A percentile compares a stretch with the other conserved stretches of the same genome.
phyloP scores from a whole-genome alignment of 2,329 filamentous ascomycete species.

The Diplodia seriata region DNA sequence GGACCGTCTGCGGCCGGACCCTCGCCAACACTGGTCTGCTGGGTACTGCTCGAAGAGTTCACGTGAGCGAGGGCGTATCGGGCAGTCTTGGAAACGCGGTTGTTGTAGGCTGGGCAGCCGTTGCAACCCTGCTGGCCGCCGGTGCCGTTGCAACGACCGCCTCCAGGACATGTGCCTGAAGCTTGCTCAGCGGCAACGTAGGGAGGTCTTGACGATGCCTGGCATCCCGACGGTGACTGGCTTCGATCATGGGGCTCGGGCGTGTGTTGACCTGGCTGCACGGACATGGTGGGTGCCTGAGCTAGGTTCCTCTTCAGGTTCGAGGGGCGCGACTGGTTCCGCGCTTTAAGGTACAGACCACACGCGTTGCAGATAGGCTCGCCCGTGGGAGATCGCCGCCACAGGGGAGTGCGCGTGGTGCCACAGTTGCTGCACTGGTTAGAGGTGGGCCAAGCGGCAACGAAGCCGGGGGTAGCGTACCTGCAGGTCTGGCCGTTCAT shows the following conservation, averaged over 20 bases:
- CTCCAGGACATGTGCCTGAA: slow-evolving; percentile 81
- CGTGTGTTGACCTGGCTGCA: slow-evolving; percentile 29
- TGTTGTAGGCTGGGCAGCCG: slow-evolving; percentile 97
- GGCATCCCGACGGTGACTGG: slow-evolving; percentile 44
- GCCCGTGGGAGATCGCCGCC: slow-evolving; percentile 90
- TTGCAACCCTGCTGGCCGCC: slow-evolving; percentile 94
- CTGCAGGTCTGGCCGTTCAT: slow-evolving; percentile 74
- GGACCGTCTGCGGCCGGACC: slow-evolving; percentile 32
- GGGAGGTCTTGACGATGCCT: slow-evolving; percentile 61
- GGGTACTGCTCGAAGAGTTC: slow-evolving; percentile 33
- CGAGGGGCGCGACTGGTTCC: slow-evolving; percentile 88
- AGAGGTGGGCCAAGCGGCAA: background rate
- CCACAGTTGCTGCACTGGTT: slow-evolving; percentile 77
- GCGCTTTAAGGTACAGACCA: slow-evolving; percentile 90
- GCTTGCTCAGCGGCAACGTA: slow-evolving; percentile 80
- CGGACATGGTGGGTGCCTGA: slow-evolving; percentile 41
- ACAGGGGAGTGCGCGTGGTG: slow-evolving; percentile 91
- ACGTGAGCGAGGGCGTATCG: slow-evolving; percentile 66
- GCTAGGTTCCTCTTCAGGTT: slow-evolving; percentile 79
- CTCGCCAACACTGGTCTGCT: slow-evolving; percentile 44
- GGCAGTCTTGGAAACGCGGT: slow-evolving; percentile 87
- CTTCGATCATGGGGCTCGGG: slow-evolving; percentile 53
- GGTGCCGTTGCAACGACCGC: slow-evolving; percentile 93
- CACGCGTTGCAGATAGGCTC: slow-evolving; percentile 98
- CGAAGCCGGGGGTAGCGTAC: slow-evolving; percentile 53